A percentile compares a stretch with the other conserved stretches of the same genome.
phyloP scores from a whole-genome alignment of 208 protist genomes.

The Acanthamoeba rhysodes region DNA sequence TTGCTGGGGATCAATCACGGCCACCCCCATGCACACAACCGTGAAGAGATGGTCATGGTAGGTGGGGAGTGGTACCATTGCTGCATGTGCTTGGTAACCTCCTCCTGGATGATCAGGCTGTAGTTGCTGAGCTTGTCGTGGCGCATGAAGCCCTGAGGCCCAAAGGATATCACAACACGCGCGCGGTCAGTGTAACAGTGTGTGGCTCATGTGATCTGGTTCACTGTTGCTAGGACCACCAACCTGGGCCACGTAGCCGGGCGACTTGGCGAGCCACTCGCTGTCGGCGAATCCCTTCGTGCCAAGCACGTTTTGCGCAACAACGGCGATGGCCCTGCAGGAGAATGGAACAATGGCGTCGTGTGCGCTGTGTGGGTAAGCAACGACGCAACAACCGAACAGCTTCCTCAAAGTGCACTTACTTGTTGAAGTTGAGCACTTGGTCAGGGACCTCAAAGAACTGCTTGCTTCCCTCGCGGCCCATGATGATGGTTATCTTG shows the following conservation, averaged over 20 bases:
- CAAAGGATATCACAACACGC: too few relatives aligned
- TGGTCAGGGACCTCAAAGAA: conserved; percentile 21
- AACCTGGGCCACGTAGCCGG: neutral
- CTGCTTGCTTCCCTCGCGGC: conserved; percentile 1
- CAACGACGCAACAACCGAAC: too few relatives aligned
- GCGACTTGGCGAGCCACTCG: neutral
- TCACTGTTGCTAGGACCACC: too few relatives aligned
- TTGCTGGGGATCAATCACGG: too few relatives aligned
- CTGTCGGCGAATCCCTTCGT: neutral
- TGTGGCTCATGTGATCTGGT: too few relatives aligned
- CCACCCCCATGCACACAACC: neutral
- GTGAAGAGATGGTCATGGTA: too few relatives aligned
- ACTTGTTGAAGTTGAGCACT: neutral
- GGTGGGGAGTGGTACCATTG: neutral
- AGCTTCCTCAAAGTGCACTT: neutral
- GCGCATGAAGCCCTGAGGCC: neutral
- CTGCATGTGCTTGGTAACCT: conserved; percentile 1
- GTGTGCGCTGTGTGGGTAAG: too few relatives aligned
- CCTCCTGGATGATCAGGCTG: neutral
- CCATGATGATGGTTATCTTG: neutral
- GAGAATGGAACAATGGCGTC: neutral
- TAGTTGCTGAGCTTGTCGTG: conserved; percentile 8
- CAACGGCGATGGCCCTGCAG: neutral
- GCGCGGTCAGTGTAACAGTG: too few relatives aligned
- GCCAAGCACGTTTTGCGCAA: neutral